A percentile compares a stretch with the other conserved stretches of the same genome.
Evolutionary conservation across 768 basidiomycete species (phyloP).

Genomic region (Cystofilobasidium macerans): DNA sequence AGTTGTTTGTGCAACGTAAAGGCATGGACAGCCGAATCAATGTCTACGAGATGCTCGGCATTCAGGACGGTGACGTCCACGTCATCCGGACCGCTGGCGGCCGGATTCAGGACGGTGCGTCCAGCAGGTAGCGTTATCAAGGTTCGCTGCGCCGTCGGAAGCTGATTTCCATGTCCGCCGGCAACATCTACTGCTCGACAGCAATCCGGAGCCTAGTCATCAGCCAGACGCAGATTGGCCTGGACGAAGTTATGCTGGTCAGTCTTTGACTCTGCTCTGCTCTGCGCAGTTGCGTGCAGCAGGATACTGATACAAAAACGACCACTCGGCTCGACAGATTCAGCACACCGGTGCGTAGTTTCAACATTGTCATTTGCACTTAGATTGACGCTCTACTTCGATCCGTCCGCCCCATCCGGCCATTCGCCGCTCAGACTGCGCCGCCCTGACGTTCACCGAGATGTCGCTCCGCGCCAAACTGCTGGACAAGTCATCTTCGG

Average conservation of each 20-base stretch:
- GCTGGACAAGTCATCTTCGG: conserved; percentile 18
- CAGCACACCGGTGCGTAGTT: conserved; percentile 25
- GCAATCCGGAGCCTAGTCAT: conserved; percentile 25
- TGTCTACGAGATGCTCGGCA: conserved; percentile 21
- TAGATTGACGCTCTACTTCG: too few relatives aligned
- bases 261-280: neutral
- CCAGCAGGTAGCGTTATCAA: neutral
- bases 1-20: neutral
- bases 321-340: neutral
- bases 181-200: neutral
- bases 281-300: neutral
- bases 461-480: conserved; percentile 18
- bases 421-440: conserved; percentile 19
- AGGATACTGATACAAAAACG: neutral
- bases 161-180: too few relatives aligned
- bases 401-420: neutral
- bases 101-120: conserved; percentile 25
- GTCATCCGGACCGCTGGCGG: conserved; percentile 26
- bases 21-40: conserved; percentile 26
- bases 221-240: conserved; percentile 25
- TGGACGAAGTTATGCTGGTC: conserved; percentile 27
- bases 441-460: conserved; percentile 26
- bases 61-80: conserved; percentile 19
- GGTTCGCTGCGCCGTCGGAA: too few relatives aligned
- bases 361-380: too few relatives aligned